Percentiles rank a stretch among this genome's conserved stretches.
Conservation (phyloP, 2,329 filamentous ascomycete genomes). For the Colletotrichum magnum region DNA sequence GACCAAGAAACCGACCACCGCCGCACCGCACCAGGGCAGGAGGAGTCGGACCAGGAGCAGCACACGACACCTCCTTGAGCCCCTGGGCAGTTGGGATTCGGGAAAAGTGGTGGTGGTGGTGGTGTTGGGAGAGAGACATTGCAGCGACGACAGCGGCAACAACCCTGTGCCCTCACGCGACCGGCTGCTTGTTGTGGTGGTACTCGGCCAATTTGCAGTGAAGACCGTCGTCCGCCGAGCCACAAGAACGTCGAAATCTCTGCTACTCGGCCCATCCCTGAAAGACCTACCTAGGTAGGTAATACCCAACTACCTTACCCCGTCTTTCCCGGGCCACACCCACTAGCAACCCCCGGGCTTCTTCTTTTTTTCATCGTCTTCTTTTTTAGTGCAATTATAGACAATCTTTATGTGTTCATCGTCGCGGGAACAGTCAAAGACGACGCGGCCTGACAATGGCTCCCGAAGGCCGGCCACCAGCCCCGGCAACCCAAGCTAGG, state of each 20-base stretch:
- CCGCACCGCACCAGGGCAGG: too few species aligned
- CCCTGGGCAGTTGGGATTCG: background rate
- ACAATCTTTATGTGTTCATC: conserved; percentile 4
- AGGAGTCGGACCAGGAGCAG: background rate
- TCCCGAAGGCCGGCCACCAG: conserved; percentile 12
- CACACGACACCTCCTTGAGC: conserved; percentile 27
- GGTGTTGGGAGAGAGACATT: background rate
- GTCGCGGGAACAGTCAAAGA: conserved; percentile 7
- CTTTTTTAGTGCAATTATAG: background rate
- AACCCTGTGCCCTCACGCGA: conserved; percentile 13
- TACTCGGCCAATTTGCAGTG: background rate
- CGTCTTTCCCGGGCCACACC: background rate
- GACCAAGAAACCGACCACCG: conserved; percentile 12
- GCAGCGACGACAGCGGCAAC: background rate
- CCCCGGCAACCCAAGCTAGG: conserved; percentile 4
- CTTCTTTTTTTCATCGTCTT: conserved; percentile 14
- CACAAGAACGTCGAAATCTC: conserved; percentile 27
- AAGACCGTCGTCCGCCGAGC: background rate
- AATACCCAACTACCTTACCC: background rate
- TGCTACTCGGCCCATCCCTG: conserved; percentile 8
- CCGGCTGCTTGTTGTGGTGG: background rate
- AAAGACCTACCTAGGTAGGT: too few species aligned
- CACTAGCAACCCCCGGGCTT: conserved; percentile 17
- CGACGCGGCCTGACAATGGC: conserved; percentile 26
- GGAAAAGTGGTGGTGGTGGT: background rate